These are phyloP conservation scores for Phytophthora nicotianae DNA, from an alignment of 352 stramenopile genomes.

Conservation along the genomic window DNA sequence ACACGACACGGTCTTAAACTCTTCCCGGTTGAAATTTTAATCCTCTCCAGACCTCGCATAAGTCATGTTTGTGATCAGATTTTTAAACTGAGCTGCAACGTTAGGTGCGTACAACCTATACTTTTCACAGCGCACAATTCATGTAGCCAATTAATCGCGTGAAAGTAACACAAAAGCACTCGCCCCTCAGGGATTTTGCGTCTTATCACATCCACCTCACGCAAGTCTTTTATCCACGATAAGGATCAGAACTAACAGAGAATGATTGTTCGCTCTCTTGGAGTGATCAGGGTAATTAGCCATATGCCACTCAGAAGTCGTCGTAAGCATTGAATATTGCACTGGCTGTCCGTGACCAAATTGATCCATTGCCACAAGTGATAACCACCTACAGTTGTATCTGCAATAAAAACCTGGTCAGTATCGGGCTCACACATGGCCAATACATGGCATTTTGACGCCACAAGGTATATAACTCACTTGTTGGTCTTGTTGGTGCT, in stretches of 20 bases:
- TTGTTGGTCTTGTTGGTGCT: constrained; percentile 7
- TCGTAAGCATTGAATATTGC: constrained; percentile 12
- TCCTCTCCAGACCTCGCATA: neutral
- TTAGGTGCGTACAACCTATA: neutral
- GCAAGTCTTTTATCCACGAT: constrained; percentile 16
- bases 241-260: constrained; percentile 5
- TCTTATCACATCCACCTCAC: constrained; percentile 2
- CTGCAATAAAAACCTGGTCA: constrained; percentile 11
- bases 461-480: neutral
- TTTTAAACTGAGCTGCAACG: neutral
- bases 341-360: constrained; percentile 9
- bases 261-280: constrained; percentile 13
- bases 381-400: constrained; percentile 10
- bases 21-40: neutral
- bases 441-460: neutral
- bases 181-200: neutral
- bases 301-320: constrained; percentile 12
- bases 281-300: constrained; percentile 4
- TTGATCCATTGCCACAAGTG: constrained; percentile 10
- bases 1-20: neutral
- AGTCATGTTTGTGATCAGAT: neutral
- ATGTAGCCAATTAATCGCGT: constrained; percentile 3
- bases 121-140: neutral
- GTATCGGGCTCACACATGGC: neutral
- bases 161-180: neutral